These are phyloP conservation scores for Phoma sp. DNA, from an alignment of 2,329 filamentous ascomycete genomes.

Conservation along the genomic window DNA sequence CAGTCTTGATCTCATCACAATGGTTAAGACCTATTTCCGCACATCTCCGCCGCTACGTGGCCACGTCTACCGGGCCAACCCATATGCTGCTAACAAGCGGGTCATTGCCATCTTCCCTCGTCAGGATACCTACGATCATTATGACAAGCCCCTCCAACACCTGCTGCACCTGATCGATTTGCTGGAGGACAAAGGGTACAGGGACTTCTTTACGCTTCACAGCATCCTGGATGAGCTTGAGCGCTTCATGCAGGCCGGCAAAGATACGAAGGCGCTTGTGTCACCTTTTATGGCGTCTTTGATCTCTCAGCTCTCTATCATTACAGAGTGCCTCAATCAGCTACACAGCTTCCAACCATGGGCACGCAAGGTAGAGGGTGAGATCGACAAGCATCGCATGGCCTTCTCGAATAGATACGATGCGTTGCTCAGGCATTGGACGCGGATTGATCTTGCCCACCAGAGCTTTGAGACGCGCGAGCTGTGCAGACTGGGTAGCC, in stretches of 20 bases:
- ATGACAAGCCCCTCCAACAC: too few species aligned
- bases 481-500: neutral
- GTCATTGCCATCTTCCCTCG: too few species aligned
- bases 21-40: too few species aligned
- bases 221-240: constrained; percentile 5
- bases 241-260: neutral
- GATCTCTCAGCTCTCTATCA: constrained; percentile 55
- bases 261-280: neutral
- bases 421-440: too few species aligned
- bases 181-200: neutral
- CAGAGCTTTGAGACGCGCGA: too few species aligned
- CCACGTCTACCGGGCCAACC: too few species aligned
- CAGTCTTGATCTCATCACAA: neutral
- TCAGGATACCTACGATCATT: too few species aligned
- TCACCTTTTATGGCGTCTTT: constrained; percentile 32
- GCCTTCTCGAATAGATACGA: too few species aligned
- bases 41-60: too few species aligned
- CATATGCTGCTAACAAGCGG: too few species aligned
- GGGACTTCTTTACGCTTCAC: neutral
- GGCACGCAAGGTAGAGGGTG: constrained; percentile 50
- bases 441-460: too few species aligned
- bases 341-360: constrained; percentile 58
- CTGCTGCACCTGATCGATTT: neutral
- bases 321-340: constrained; percentile 54
- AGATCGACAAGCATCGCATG: neutral